Conservation (phyloP, 805 yeast genomes). For the Tetrapisispora namnaoensis region DNA sequence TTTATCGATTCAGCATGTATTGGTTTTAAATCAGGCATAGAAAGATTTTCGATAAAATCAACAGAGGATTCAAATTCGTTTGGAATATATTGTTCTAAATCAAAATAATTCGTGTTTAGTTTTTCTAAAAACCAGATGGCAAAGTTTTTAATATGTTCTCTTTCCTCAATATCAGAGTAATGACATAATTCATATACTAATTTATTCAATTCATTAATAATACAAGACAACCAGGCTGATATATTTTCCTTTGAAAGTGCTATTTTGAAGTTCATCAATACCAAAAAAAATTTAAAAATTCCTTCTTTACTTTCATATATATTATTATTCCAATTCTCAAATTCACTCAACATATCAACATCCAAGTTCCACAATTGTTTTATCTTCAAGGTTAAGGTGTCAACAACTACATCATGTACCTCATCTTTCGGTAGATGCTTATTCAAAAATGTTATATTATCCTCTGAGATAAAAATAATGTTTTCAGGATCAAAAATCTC, state of each 20-base stretch:
- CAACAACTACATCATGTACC: neutral
- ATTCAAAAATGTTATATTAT: neutral
- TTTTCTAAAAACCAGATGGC: neutral
- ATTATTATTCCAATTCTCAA: neutral
- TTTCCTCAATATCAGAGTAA: neutral
- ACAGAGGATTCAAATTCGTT: neutral
- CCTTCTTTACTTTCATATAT: neutral
- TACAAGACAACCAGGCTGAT: neutral
- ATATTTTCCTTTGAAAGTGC: neutral
- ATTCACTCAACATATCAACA: neutral
- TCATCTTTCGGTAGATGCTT: neutral
- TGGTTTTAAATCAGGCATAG: neutral
- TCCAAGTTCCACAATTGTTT: neutral
- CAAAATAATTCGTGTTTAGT: neutral
- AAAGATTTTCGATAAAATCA: neutral
- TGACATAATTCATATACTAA: neutral
- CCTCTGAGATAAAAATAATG: neutral
- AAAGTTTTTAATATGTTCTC: neutral
- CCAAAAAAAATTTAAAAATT: neutral
- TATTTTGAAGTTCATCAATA: neutral
- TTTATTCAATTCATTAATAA: neutral
- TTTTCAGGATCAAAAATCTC: neutral
- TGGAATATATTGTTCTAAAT: neutral
- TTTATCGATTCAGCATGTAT: neutral
- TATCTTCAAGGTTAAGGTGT: neutral